phyloP scores from a whole-genome alignment of 192 early-diverging fungal species.

The Chytriomyces confervae region DNA sequence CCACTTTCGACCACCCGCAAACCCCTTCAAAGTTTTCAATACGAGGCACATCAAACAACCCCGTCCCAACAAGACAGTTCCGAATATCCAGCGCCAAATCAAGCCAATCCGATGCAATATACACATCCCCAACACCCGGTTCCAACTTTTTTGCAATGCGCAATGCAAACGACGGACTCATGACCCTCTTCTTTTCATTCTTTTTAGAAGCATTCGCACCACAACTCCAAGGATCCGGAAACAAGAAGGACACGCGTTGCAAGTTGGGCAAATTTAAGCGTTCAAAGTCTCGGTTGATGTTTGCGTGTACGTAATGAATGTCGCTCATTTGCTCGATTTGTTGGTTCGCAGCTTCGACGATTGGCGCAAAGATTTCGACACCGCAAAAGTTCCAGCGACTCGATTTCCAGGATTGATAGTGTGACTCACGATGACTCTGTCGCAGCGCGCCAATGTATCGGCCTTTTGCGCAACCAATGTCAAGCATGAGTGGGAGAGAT shows the following conservation, averaged over 20 bases:
- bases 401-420: background rate
- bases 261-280: conserved; percentile 32
- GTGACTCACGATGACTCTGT: background rate
- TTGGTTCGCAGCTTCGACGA: conserved; percentile 27
- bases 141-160: conserved; percentile 13
- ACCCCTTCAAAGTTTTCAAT: background rate
- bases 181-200: conserved; percentile 38
- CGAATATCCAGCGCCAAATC: conserved; percentile 41
- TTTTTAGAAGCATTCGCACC: conserved; percentile 20
- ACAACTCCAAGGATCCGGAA: conserved; percentile 41
- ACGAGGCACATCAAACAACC: conserved; percentile 33
- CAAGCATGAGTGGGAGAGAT: conserved; percentile 24
- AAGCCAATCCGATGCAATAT: conserved; percentile 41
- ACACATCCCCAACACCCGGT: conserved; percentile 28
- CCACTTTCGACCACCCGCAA: too few species aligned
- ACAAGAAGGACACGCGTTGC: conserved; percentile 31
- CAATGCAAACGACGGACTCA: conserved; percentile 33
- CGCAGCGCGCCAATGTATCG: conserved; percentile 16
- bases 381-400: conserved; percentile 40
- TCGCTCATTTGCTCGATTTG: background rate
- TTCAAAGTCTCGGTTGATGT: conserved; percentile 32
- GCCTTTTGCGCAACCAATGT: conserved; percentile 46
- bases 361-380: conserved; percentile 36
- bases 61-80: conserved; percentile 20
- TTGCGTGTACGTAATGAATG: conserved; percentile 35